These are phyloP conservation scores for Trypanosoma melophagium DNA, from an alignment of 208 protist species.

Conservation along the genomic window DNA sequence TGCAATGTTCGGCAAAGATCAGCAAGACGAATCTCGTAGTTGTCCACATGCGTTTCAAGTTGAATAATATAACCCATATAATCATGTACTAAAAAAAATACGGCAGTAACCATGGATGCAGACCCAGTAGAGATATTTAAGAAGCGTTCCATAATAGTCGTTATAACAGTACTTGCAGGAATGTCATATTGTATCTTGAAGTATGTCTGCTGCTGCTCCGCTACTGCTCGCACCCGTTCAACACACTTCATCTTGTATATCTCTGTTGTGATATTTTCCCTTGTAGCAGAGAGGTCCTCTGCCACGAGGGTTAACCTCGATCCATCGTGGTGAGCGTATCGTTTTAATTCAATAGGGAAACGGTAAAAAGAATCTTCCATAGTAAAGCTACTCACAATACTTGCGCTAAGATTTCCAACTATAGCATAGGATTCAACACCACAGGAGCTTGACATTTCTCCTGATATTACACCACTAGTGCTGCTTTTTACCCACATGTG, in stretches of 20 bases:
- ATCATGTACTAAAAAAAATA: conserved; percentile 47
- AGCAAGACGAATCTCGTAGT: conserved; percentile 43
- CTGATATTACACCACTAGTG: background rate
- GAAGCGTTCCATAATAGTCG: conserved; percentile 62
- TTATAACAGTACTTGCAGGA: conserved; percentile 45
- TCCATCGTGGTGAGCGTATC: conserved; percentile 59
- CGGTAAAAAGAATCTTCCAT: conserved; percentile 29
- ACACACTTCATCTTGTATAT: conserved; percentile 45
- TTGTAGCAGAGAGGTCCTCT: conserved; percentile 32
- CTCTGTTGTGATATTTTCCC: conserved; percentile 30
- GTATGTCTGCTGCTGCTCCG: conserved; percentile 40
- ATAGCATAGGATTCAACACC: conserved; percentile 17
- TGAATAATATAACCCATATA: conserved; percentile 54
- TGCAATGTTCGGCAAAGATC: conserved; percentile 51
- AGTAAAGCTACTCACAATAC: conserved; percentile 28
- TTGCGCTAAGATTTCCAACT: conserved; percentile 37
- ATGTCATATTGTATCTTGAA: conserved; percentile 53
- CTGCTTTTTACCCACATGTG: background rate
- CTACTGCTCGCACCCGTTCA: conserved; percentile 23
- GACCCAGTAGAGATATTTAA: conserved; percentile 44
- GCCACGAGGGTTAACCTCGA: conserved; percentile 51
- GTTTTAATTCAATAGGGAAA: conserved; percentile 47
- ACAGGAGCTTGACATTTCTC: background rate
- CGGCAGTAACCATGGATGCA: conserved; percentile 37
- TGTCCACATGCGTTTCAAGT: conserved; percentile 42